Base-by-base conservation (phyloP, 2,329 filamentous ascomycete genomes). In the Pestalotiopsis sp. region DNA sequence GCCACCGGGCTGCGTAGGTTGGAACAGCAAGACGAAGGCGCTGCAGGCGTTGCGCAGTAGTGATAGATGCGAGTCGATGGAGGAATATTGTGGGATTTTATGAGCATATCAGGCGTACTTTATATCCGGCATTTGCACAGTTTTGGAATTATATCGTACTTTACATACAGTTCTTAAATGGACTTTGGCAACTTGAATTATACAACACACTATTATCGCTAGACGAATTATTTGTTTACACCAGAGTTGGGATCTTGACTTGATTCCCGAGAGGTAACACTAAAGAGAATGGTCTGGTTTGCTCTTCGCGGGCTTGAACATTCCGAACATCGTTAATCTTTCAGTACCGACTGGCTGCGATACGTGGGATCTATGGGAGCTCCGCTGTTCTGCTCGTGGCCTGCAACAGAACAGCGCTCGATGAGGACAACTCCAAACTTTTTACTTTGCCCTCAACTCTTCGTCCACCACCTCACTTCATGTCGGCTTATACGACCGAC, bases 1-100 rank as follows among this genome's bases (percentile, higher is more conserved):
- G 70, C 70, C 56, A 25, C 64, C 39, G 69, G 68, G 1, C 52
- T 71, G 36, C 64, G 68, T 39, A 67, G 58, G 38, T 60, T 70
- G 17, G 66, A 67, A 20, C 57, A 62, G 39, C 61, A 39, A 11
- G 39, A 45, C 4, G 62, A 49, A 3, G 62, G 14, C 52, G 25
- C 23, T 52, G 36, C 62, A 39, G 59, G 11, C 13, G 38, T 39
- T 27, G 61, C 39, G 45, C 45, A 52, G 20, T 52, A 52, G n/a
- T 23, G 45, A 52, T n/a, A 36, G 31, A 36, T 36, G 2, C 9
- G 14, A 52, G 45, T 7, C 7, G 17, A n/a, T 7, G 45, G 14
- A 52, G 20, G 17, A 52, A 52, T 20, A n/a, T 23, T 52, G 17
- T 52, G 17, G 9, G 14, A n/a, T 23, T 23, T 52, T 3, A 52